These are phyloP conservation scores for Solanum chiquidenum DNA, from an alignment of 257 asterid genomes.

Conservation along the genomic window DNA sequence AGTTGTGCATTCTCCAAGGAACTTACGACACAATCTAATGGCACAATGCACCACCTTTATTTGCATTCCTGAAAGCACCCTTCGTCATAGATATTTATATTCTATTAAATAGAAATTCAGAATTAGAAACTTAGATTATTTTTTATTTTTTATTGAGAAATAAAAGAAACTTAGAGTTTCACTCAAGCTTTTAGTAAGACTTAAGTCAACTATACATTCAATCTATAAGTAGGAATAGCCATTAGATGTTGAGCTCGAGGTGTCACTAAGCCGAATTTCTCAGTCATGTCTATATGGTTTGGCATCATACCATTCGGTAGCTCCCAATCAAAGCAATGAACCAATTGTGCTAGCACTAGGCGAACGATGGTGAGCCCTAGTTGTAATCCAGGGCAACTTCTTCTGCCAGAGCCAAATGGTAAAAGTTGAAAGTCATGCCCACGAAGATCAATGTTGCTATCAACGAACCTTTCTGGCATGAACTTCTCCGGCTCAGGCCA, in stretches of 20 bases:
- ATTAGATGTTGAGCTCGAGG: background rate
- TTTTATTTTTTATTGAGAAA: too few species aligned
- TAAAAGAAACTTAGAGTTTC: background rate
- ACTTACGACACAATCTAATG: too few species aligned
- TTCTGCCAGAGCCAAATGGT: background rate
- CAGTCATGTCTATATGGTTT: background rate
- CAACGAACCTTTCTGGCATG: background rate
- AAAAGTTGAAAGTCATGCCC: background rate
- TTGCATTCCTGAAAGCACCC: background rate
- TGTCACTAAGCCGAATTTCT: background rate
- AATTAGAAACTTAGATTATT: background rate
- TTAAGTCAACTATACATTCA: background rate
- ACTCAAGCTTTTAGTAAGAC: background rate
- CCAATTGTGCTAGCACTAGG: background rate
- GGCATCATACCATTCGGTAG: background rate
- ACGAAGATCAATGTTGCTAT: background rate
- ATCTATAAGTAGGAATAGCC: background rate
- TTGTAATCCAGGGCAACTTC: background rate
- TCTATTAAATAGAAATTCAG: background rate
- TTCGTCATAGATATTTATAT: background rate
- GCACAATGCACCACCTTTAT: background rate
- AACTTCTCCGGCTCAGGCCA: background rate
- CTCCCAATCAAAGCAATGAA: background rate
- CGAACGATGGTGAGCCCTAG: background rate
- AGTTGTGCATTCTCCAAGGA: background rate